These are phyloP conservation scores for Phytopythium oedochilum DNA, from an alignment of 352 stramenopile genomes.

Conservation along the genomic window DNA sequence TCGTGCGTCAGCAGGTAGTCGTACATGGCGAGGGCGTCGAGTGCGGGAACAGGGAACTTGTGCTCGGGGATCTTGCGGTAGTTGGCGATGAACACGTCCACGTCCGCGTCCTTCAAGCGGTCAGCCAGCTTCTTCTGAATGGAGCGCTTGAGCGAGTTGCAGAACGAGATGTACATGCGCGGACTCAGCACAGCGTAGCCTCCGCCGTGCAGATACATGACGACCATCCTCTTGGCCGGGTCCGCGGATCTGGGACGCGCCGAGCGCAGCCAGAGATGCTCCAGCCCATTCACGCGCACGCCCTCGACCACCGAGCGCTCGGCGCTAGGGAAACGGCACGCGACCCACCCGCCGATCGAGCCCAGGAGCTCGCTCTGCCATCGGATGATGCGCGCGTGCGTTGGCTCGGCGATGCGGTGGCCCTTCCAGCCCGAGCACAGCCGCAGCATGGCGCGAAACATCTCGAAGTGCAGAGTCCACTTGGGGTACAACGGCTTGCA, in stretches of 20 bases:
- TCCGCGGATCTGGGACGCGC: not conserved
- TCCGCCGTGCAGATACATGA: constrained; percentile 40
- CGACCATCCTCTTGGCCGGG: constrained; percentile 14
- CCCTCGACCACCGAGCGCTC: constrained; percentile 16
- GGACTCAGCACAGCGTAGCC: constrained; percentile 37
- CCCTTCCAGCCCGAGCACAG: constrained; percentile 17
- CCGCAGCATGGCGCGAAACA: constrained; percentile 20
- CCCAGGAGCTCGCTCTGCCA: constrained; percentile 24
- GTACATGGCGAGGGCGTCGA: constrained; percentile 38
- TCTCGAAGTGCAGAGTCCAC: constrained; percentile 45
- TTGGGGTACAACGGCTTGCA: constrained; percentile 30
- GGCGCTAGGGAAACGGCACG: constrained; percentile 10
- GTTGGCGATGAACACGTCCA: constrained; percentile 44
- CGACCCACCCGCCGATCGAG: constrained; percentile 19
- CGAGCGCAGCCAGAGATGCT: constrained; percentile 36
- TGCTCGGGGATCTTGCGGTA: constrained; percentile 47
- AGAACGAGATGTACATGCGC: constrained; percentile 34
- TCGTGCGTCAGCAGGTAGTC: constrained; percentile 31
- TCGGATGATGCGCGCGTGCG: constrained; percentile 26
- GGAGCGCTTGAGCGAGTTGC: constrained; percentile 19
- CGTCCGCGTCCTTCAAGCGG: constrained; percentile 9
- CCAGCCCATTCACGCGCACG: constrained; percentile 24
- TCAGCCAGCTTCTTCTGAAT: constrained; percentile 19
- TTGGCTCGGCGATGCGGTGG: constrained; percentile 15
- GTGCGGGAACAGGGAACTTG: constrained; percentile 28